Conservation (phyloP, 495 filamentous ascomycete species). For the Aspergillus ellipticus region DNA sequence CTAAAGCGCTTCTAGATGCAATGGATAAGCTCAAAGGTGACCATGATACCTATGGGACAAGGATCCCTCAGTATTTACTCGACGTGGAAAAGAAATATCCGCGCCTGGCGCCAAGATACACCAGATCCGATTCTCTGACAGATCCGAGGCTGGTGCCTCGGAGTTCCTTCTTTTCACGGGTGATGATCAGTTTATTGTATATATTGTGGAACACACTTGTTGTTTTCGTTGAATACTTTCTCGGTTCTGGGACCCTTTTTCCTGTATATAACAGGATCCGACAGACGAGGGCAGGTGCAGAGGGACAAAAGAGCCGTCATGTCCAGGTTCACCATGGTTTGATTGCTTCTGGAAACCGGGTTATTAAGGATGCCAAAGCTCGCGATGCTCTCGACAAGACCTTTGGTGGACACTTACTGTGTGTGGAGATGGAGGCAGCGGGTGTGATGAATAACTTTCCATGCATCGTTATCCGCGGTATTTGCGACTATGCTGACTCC, state of each 20-base stretch:
- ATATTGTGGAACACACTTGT: too few species aligned
- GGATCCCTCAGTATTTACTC: slow-evolving; percentile 6
- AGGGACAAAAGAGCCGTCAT: slow-evolving; percentile 10
- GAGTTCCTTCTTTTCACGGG: too few species aligned
- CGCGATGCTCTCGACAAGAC: slow-evolving; percentile 15
- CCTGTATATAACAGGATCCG: too few species aligned
- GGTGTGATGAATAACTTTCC: slow-evolving; percentile 12
- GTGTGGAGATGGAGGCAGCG: slow-evolving; percentile 18
- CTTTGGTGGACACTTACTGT: too few species aligned
- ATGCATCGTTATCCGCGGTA: slow-evolving; percentile 27
- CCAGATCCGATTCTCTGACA: neutral
- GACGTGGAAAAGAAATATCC: neutral
- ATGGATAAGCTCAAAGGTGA: slow-evolving; percentile 18
- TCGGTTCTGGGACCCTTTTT: too few species aligned
- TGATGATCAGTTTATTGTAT: too few species aligned
- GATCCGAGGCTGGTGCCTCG: too few species aligned
- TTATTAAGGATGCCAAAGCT: slow-evolving; percentile 17
- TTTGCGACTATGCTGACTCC: slow-evolving; percentile 29
- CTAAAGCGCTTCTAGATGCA: slow-evolving; percentile 20
- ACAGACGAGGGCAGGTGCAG: too few species aligned
- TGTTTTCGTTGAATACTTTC: too few species aligned
- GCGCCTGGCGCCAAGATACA: neutral
- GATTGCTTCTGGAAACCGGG: slow-evolving; percentile 27
- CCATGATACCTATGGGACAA: slow-evolving; percentile 7
- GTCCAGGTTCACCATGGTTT: slow-evolving; percentile 24